Evolutionary conservation across 371 early-diverging fungal species (phyloP).

Genomic region (Actinomortierella wolfii): DNA sequence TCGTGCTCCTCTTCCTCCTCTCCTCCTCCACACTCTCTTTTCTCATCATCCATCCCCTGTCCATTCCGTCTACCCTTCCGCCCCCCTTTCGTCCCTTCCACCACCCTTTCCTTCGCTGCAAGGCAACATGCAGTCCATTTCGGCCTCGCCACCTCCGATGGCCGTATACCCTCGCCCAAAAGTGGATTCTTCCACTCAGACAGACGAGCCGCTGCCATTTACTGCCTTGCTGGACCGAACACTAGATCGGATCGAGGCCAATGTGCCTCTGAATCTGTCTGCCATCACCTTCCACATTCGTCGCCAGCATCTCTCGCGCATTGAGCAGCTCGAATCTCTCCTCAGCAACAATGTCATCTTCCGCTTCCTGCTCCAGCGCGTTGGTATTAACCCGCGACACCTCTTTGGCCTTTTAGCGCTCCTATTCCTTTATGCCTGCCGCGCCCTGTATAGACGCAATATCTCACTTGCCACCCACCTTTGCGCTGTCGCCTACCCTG

Average conservation of each 20-base stretch:
- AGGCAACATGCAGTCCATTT: background rate
- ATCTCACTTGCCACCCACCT: conserved; percentile 40
- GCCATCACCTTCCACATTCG: conserved; percentile 46
- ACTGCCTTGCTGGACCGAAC: conserved; percentile 40
- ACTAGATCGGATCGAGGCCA: conserved; percentile 40
- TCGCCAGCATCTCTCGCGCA: conserved; percentile 43
- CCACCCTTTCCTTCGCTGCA: background rate
- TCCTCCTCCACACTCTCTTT: too few relatives aligned
- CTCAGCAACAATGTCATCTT: conserved; percentile 37
- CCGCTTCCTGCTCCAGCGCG: conserved; percentile 22
- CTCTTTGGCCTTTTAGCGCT: conserved; percentile 32
- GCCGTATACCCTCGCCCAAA: conserved; percentile 43
- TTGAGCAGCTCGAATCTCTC: conserved; percentile 35
- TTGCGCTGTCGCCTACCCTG: conserved; percentile 46
- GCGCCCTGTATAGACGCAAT: conserved; percentile 27
- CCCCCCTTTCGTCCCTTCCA: background rate
- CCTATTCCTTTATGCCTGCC: conserved; percentile 27
- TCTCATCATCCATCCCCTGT: background rate
- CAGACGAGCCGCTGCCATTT: conserved; percentile 41
- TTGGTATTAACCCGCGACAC: conserved; percentile 38
- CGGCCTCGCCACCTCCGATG: conserved; percentile 12
- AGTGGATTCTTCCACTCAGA: conserved; percentile 44
- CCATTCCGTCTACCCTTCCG: background rate
- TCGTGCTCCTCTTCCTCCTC: too few relatives aligned
- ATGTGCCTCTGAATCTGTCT: conserved; percentile 39